Conservation (phyloP, 306 rosid species). For the Vigna mungo region DNA sequence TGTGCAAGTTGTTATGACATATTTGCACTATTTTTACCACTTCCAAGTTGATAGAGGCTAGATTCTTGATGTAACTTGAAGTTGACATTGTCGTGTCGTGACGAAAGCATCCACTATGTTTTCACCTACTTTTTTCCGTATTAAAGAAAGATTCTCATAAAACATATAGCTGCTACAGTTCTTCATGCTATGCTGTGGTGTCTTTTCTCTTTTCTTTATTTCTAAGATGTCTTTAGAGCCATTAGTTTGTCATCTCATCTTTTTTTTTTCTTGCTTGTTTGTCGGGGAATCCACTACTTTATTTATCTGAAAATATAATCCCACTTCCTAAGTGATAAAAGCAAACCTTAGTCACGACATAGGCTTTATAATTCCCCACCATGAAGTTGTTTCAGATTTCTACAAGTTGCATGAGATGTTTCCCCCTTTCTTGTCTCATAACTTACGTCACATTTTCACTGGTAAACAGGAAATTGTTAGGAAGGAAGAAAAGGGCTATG, state of each 20-base stretch:
- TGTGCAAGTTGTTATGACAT: not conserved
- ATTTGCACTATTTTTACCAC: conserved; percentile 23
- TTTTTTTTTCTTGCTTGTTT: not conserved
- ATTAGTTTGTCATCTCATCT: not conserved
- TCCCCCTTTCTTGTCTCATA: not conserved
- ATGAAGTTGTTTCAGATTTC: conserved; percentile 2
- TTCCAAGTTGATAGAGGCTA: conserved; percentile 3
- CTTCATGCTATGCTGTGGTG: not conserved
- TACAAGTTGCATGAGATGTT: conserved; percentile 21
- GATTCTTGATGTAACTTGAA: conserved; percentile 19
- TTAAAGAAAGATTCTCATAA: not conserved
- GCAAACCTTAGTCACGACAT: not conserved
- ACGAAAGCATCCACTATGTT: not conserved
- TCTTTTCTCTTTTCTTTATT: not conserved
- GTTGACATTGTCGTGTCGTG: conserved; percentile 21
- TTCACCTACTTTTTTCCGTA: not conserved
- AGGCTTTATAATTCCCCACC: conserved; percentile 1
- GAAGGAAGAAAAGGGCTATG: not conserved
- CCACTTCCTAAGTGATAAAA: conserved; percentile 19
- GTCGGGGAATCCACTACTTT: conserved; percentile 30
- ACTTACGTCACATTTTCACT: not conserved
- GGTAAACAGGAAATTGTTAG: not conserved
- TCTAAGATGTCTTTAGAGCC: not conserved
- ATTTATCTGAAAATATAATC: not conserved
- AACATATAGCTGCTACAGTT: not conserved